Evolutionary conservation across 768 basidiomycete genomes (phyloP).

Genomic region (Nidularia pulvinata): DNA sequence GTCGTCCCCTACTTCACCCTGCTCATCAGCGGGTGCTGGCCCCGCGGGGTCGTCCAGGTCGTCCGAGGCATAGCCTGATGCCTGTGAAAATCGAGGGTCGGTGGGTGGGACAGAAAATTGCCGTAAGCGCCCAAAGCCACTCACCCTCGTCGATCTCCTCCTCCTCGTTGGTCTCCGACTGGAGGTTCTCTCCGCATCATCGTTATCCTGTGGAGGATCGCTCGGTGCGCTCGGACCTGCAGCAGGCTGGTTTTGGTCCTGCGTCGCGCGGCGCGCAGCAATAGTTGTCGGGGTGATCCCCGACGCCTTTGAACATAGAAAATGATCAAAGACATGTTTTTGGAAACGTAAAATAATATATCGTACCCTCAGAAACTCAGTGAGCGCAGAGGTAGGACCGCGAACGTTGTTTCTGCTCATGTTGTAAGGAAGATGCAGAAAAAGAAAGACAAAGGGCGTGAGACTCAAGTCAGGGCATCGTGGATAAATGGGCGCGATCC

Average conservation of each 20-base stretch:
- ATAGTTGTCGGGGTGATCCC: conserved; percentile 48
- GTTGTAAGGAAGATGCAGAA: neutral
- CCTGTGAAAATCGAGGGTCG: conserved; percentile 9
- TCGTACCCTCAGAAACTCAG: conserved; percentile 74
- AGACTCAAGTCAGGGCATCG: too few species aligned
- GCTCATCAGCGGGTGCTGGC: neutral
- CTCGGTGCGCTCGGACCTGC: conserved; percentile 7
- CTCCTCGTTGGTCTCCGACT: neutral
- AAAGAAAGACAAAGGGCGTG: too few species aligned
- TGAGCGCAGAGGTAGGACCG: conserved; percentile 82
- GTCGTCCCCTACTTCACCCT: conserved; percentile 18
- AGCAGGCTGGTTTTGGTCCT: conserved; percentile 12
- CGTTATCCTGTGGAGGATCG: too few species aligned
- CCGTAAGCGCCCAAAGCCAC: neutral
- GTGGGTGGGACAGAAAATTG: neutral
- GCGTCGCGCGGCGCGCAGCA: conserved; percentile 25
- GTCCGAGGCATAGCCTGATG: conserved; percentile 66
- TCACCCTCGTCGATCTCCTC: conserved; percentile 11
- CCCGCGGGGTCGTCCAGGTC: conserved; percentile 52
- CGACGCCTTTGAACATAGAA: conserved; percentile 27
- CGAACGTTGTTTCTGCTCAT: conserved; percentile 57
- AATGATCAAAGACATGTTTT: neutral
- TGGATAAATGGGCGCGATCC: too few species aligned
- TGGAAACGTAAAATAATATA: neutral
- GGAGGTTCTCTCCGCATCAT: neutral